Conservation (phyloP, 495 filamentous ascomycete species). For the Talaromyces adpressus region DNA sequence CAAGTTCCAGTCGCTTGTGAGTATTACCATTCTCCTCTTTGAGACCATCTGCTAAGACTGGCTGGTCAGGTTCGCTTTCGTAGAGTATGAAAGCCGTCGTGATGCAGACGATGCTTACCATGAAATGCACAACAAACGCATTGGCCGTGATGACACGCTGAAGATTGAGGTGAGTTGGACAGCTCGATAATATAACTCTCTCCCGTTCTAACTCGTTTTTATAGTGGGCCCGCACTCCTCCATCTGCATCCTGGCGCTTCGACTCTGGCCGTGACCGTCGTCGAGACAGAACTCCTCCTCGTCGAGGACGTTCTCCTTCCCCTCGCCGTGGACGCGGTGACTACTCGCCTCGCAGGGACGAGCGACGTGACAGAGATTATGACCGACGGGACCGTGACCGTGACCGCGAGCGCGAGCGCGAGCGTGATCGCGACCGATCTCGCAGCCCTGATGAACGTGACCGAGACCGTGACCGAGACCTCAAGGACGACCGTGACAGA, state of each 20-base stretch:
- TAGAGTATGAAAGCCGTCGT: slow-evolving; percentile 98
- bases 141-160: slow-evolving; percentile 89
- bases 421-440: slow-evolving; percentile 61
- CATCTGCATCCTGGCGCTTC: slow-evolving; percentile 97
- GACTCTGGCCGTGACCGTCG: slow-evolving; percentile 77
- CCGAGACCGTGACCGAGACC: slow-evolving; percentile 62
- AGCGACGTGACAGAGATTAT: slow-evolving; percentile 72
- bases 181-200: not conserved
- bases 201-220: slow-evolving; percentile 9
- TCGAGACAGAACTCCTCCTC: slow-evolving; percentile 73
- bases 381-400: slow-evolving; percentile 66
- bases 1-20: slow-evolving; percentile 88
- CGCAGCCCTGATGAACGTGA: slow-evolving; percentile 50
- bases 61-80: slow-evolving; percentile 80
- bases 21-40: too few relatives aligned
- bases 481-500: slow-evolving; percentile 70
- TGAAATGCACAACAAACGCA: slow-evolving; percentile 99
- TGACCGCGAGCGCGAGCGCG: slow-evolving; percentile 53
- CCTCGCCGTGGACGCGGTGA: slow-evolving; percentile 72
- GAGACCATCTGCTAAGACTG: not conserved
- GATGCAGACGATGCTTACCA: slow-evolving; percentile 99
- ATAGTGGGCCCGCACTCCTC: slow-evolving; percentile 97
- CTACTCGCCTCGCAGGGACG: slow-evolving; percentile 86
- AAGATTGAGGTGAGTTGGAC: slow-evolving; percentile 81
- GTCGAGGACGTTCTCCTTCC: slow-evolving; percentile 65